phyloP scores from a whole-genome alignment of 768 basidiomycete genomes.

The Leccinum barrowsii region DNA sequence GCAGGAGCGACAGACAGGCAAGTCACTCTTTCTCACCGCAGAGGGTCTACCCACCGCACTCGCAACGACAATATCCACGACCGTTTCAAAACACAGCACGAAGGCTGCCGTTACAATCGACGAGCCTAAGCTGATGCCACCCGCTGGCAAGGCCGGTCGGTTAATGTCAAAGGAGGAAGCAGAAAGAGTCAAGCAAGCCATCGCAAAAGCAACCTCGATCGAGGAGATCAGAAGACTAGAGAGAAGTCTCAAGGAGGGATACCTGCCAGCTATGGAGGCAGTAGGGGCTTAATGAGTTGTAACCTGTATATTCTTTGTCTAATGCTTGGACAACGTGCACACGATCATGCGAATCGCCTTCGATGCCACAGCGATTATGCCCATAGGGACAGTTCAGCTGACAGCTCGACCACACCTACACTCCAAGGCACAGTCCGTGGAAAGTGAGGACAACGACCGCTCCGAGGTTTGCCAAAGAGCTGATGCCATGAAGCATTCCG shows the following conservation, averaged over 20 bases:
- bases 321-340: constrained; percentile 9
- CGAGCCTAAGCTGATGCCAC: constrained; percentile 64
- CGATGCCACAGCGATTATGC: not conserved
- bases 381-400: not conserved
- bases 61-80: constrained; percentile 72
- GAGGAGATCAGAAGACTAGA: constrained; percentile 86
- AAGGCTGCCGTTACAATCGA: constrained; percentile 66
- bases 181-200: constrained; percentile 81
- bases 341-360: not conserved
- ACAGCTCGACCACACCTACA: constrained; percentile 41
- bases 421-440: constrained; percentile 72
- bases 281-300: constrained; percentile 62
- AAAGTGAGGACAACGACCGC: constrained; percentile 58
- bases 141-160: constrained; percentile 70
- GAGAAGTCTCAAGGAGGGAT: constrained; percentile 79
- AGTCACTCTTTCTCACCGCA: constrained; percentile 74
- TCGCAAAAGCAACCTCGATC: constrained; percentile 85
- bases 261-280: constrained; percentile 72
- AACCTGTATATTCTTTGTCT: constrained; percentile 32
- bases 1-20: constrained; percentile 78
- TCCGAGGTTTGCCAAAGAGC: constrained; percentile 61
- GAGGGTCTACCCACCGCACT: constrained; percentile 76
- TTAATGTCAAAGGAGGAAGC: constrained; percentile 91
- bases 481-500: constrained; percentile 62
- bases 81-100: constrained; percentile 63